Evolutionary conservation across 73 alveolate genomes (phyloP).

Genomic region (Paramecium sexaurelia): DNA sequence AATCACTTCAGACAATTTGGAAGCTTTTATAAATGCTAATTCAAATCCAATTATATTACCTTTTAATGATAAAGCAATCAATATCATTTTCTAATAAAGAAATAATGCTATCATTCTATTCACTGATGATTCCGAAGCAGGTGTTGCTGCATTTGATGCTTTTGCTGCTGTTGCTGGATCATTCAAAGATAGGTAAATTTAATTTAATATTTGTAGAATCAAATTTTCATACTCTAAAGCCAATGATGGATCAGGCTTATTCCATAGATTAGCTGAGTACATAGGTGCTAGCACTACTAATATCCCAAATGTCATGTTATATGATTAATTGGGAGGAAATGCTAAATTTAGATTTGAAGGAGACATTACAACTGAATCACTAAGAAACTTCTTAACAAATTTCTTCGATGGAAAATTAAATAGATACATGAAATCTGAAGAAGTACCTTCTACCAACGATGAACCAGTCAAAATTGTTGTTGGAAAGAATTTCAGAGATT

Average conservation of each 20-base stretch:
- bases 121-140: constrained; percentile 78
- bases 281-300: constrained; percentile 79
- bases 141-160: constrained; percentile 71
- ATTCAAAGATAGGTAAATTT: constrained; percentile 71
- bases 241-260: constrained; percentile 79
- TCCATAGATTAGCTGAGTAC: constrained; percentile 85
- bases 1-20: constrained; percentile 68
- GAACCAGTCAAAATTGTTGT: constrained; percentile 93
- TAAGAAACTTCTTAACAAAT: constrained; percentile 73
- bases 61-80: constrained; percentile 90
- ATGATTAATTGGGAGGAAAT: constrained; percentile 79
- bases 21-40: constrained; percentile 75
- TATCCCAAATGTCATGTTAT: constrained; percentile 81
- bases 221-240: constrained; percentile 81
- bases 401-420: constrained; percentile 78
- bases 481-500: constrained; percentile 89
- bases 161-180: constrained; percentile 81
- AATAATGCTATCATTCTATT: constrained; percentile 89
- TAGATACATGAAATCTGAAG: constrained; percentile 90
- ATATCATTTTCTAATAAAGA: constrained; percentile 84
- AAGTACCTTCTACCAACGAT: constrained; percentile 84
- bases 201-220: not conserved
- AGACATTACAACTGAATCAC: constrained; percentile 73
- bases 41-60: constrained; percentile 88
- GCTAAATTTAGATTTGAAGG: constrained; percentile 79